phyloP scores from a whole-genome alignment of 257 asterid genomes.

The Ajuga chamaepitys region DNA sequence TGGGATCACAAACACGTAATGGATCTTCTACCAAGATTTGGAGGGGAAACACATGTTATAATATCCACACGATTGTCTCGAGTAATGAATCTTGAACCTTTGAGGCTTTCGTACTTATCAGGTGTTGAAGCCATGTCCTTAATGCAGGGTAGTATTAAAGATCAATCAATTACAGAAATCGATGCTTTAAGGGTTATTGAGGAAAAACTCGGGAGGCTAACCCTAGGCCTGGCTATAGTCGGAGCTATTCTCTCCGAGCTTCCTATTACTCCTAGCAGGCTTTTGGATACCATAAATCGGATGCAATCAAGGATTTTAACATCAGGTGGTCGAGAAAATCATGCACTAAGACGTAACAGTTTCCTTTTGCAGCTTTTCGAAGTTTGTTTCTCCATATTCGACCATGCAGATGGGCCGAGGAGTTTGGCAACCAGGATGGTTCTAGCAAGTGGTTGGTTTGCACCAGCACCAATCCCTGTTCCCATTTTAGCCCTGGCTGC shows the following conservation, averaged over 20 bases:
- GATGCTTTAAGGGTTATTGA: slow-evolving; percentile 80
- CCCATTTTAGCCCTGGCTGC: slow-evolving; percentile 68
- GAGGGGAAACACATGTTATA: slow-evolving; percentile 89
- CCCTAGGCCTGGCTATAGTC: slow-evolving; percentile 81
- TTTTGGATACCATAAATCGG: slow-evolving; percentile 81
- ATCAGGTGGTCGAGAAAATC: slow-evolving; percentile 56
- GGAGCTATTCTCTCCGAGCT: slow-evolving; percentile 91
- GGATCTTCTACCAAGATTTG: slow-evolving; percentile 90
- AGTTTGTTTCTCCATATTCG: slow-evolving; percentile 96
- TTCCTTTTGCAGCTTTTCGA: slow-evolving; percentile 87
- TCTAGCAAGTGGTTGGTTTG: slow-evolving; percentile 89
- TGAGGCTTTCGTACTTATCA: slow-evolving; percentile 74
- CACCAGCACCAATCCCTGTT: slow-evolving; percentile 63
- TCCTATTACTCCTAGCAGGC: slow-evolving; percentile 81
- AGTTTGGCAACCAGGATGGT: slow-evolving; percentile 92
- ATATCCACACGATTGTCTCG: slow-evolving; percentile 69
- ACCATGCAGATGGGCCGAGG: slow-evolving; percentile 82
- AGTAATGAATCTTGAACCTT: slow-evolving; percentile 75
- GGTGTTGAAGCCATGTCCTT: slow-evolving; percentile 84
- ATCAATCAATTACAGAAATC: slow-evolving; percentile 60
- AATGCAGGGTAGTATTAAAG: slow-evolving; percentile 75
- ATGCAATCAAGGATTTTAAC: slow-evolving; percentile 55
- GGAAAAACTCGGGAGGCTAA: slow-evolving; percentile 85
- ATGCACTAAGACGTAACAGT: slow-evolving; percentile 51
- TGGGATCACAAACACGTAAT: slow-evolving; percentile 88